These are phyloP conservation scores for Citrus reticulata DNA, from an alignment of 345 rosid genomes.

Conservation along the genomic window DNA sequence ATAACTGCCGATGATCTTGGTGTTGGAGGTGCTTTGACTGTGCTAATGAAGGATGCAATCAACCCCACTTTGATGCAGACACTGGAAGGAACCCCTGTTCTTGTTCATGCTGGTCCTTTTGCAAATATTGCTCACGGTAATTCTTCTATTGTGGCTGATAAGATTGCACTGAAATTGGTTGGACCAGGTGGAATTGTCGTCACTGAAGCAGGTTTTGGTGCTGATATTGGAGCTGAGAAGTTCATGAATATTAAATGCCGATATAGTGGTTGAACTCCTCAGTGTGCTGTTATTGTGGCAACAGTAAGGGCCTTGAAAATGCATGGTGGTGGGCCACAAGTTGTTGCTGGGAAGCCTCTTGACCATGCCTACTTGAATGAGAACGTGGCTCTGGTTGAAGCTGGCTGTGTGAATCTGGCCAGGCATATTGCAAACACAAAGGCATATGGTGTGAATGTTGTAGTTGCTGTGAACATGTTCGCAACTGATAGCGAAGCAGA, in stretches of 20 bases:
- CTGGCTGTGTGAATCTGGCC: slow-evolving; percentile 91
- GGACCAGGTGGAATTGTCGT: slow-evolving; percentile 97
- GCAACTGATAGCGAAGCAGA: slow-evolving; percentile 91
- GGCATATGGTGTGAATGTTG: slow-evolving; percentile 88
- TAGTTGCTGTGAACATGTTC: slow-evolving; percentile 93
- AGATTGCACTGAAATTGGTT: slow-evolving; percentile 90
- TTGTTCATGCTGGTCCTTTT: slow-evolving; percentile 99
- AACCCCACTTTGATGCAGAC: slow-evolving; percentile 99
- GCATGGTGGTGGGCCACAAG: slow-evolving; percentile 99
- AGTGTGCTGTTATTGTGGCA: slow-evolving; percentile 95
- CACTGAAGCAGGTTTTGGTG: slow-evolving; percentile 98
- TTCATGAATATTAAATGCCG: slow-evolving; percentile 95
- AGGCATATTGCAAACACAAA: slow-evolving; percentile 88
- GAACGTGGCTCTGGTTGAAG: slow-evolving; percentile 87
- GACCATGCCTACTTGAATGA: slow-evolving; percentile 82
- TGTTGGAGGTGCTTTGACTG: slow-evolving; percentile 94
- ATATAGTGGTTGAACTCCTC: slow-evolving; percentile 84
- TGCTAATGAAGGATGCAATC: slow-evolving; percentile 95
- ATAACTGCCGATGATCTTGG: slow-evolving; percentile 99
- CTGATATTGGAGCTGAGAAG: slow-evolving; percentile 97
- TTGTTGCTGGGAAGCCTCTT: slow-evolving; percentile 97
- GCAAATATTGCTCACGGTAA: slow-evolving; percentile 99
- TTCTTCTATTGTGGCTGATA: slow-evolving; percentile 95
- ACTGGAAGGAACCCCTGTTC: slow-evolving; percentile 97
- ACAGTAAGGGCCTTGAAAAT: slow-evolving; percentile 96